phyloP scores from a whole-genome alignment of 1,284 basidiomycete species.

The Apiotrichum porosum region DNA sequence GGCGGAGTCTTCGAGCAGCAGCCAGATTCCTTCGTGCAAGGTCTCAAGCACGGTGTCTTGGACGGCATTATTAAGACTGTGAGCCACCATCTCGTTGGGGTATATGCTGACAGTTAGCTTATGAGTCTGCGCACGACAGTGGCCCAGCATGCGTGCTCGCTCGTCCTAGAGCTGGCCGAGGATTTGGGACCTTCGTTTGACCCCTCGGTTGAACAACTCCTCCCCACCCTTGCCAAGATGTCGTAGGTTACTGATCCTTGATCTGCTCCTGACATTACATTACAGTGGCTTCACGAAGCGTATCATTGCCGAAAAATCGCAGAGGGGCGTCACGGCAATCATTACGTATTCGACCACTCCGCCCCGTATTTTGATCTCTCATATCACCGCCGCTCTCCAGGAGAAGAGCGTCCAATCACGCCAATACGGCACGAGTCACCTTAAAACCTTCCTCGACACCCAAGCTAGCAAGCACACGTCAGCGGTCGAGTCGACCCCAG shows the following conservation, averaged over 20 bases:
- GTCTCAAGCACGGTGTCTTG: conserved; percentile 69
- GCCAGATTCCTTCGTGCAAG: conserved; percentile 65
- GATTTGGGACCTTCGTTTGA: conserved; percentile 69
- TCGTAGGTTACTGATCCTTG: conserved; percentile 39
- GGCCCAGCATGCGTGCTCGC: conserved; percentile 67
- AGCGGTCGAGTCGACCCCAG: conserved; percentile 58
- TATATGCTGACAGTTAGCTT: conserved; percentile 54
- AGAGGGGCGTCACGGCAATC: conserved; percentile 64
- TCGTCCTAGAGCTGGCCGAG: conserved; percentile 71
- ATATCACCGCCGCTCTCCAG: conserved; percentile 67
- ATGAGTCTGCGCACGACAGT: conserved; percentile 89
- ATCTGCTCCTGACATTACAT: background rate
- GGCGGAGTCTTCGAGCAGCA: conserved; percentile 73
- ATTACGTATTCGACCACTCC: conserved; percentile 67
- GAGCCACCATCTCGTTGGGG: conserved; percentile 36
- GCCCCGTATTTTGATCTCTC: conserved; percentile 64
- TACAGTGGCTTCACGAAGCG: conserved; percentile 77
- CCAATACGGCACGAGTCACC: conserved; percentile 61
- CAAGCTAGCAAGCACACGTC: conserved; percentile 62
- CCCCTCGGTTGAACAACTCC: conserved; percentile 67
- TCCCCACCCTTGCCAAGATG: conserved; percentile 77
- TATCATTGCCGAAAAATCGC: conserved; percentile 80
- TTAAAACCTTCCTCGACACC: conserved; percentile 66
- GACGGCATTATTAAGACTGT: conserved; percentile 84
- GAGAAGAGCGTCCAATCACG: conserved; percentile 82